Conservation (phyloP, 2,329 filamentous ascomycete species). For the Xylariaceae sp. region DNA sequence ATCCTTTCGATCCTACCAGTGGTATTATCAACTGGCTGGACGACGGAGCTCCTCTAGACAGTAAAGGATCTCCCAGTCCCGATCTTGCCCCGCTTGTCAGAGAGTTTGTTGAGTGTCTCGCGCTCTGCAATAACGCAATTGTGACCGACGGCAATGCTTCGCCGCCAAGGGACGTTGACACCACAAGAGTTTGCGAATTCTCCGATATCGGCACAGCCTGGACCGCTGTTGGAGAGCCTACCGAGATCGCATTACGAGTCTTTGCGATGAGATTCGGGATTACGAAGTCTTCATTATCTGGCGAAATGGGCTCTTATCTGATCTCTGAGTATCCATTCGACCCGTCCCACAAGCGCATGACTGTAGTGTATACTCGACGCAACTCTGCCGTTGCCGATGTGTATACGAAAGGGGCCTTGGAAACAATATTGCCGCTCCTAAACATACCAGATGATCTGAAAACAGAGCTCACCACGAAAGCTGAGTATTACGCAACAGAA, state of each 20-base stretch:
- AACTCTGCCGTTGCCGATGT: constrained; percentile 45
- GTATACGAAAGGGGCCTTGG: constrained; percentile 61
- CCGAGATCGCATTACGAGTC: constrained; percentile 73
- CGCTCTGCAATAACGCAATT: constrained; percentile 58
- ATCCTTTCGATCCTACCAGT: constrained; percentile 59
- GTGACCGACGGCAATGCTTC: constrained; percentile 42
- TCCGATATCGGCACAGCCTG: too few relatives aligned
- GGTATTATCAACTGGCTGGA: constrained; percentile 47
- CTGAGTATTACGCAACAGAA: constrained; percentile 58
- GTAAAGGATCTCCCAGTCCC: constrained; percentile 22
- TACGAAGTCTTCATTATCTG: constrained; percentile 51
- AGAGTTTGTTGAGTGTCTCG: constrained; percentile 50
- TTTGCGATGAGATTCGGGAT: constrained; percentile 65
- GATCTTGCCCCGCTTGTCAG: constrained; percentile 34
- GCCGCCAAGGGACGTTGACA: too few relatives aligned
- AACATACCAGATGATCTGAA: constrained; percentile 50
- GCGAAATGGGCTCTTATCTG: constrained; percentile 57
- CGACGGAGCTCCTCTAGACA: constrained; percentile 23
- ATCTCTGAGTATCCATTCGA: constrained; percentile 75
- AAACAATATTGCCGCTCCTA: constrained; percentile 53
- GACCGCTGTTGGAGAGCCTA: constrained; percentile 67
- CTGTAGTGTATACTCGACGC: constrained; percentile 62
- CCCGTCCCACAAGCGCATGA: constrained; percentile 75
- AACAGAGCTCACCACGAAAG: constrained; percentile 48
- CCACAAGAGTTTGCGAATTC: too few relatives aligned